Evolutionary conservation across 129 eudicot species (phyloP).

Genomic region (Chrysanthemum makinoi): DNA sequence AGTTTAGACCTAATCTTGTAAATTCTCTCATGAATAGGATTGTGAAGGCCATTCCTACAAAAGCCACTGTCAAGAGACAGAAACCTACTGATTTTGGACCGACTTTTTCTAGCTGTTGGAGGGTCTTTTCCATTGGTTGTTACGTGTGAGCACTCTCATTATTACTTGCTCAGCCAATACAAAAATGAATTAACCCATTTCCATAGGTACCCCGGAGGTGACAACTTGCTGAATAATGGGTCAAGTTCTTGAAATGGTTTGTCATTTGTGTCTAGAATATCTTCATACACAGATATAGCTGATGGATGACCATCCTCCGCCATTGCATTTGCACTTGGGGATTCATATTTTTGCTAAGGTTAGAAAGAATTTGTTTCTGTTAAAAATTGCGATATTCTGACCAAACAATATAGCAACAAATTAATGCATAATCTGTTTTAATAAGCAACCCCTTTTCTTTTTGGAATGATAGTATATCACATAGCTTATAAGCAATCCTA

Average conservation of each 20-base stretch:
- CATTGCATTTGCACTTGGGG: no score
- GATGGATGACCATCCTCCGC: slow-evolving; percentile 46
- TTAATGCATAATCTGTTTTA: no score
- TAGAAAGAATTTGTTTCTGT: no score
- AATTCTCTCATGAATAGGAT: slow-evolving; percentile 89
- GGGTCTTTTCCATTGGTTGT: slow-evolving; percentile 90
- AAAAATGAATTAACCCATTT: slow-evolving; percentile 66
- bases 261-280: slow-evolving; percentile 27
- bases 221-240: slow-evolving; percentile 60
- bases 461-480: no score
- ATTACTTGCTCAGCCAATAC: slow-evolving; percentile 82
- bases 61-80: slow-evolving; percentile 77
- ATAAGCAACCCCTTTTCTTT: no score
- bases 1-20: slow-evolving; percentile 79
- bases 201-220: slow-evolving; percentile 85
- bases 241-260: slow-evolving; percentile 28
- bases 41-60: slow-evolving; percentile 94
- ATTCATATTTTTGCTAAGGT: no score
- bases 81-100: slow-evolving; percentile 98
- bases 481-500: no score
- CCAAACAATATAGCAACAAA: no score
- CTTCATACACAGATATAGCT: slow-evolving; percentile 38
- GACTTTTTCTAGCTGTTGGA: slow-evolving; percentile 85
- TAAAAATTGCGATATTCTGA: no score
- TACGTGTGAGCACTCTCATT: slow-evolving; percentile 55